Conservation (phyloP, 441 rosid species). For the Raphanus hybrid region DNA sequence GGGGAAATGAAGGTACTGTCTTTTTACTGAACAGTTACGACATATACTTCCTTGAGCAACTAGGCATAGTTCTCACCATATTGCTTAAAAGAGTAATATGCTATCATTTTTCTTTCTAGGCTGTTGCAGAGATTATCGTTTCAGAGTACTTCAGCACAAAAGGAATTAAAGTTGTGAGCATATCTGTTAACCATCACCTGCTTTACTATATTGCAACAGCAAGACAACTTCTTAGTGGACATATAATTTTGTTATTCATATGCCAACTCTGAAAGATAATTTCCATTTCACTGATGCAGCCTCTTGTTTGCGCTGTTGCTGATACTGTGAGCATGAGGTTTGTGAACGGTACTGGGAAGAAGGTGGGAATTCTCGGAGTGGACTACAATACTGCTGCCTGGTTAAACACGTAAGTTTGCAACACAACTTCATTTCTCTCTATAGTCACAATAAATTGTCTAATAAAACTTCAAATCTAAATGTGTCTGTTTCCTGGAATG, state of each 20-base stretch:
- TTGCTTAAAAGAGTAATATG: background rate
- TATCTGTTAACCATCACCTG: too few relatives aligned
- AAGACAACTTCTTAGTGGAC: too few relatives aligned
- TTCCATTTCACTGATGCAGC: slow-evolving; percentile 48
- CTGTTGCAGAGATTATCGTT: slow-evolving; percentile 77
- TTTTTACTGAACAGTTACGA: slow-evolving; percentile 16
- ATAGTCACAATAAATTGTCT: background rate
- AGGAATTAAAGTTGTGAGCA: slow-evolving; percentile 60
- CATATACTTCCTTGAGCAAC: background rate
- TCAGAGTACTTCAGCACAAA: slow-evolving; percentile 75
- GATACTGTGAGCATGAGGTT: slow-evolving; percentile 70
- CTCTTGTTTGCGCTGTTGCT: slow-evolving; percentile 62
- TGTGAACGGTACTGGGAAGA: slow-evolving; percentile 60
- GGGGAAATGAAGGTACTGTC: slow-evolving; percentile 74
- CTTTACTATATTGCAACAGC: too few relatives aligned
- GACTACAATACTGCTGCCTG: slow-evolving; percentile 76
- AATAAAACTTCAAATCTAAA: background rate
- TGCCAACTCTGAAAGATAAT: slow-evolving; percentile 20
- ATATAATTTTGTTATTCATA: background rate
- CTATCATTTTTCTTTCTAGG: slow-evolving; percentile 52
- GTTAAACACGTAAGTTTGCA: slow-evolving; percentile 62
- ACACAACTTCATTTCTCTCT: slow-evolving; percentile 14
- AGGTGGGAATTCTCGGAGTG: slow-evolving; percentile 78
- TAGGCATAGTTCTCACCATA: too few relatives aligned
- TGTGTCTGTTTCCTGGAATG: slow-evolving; percentile 18